Evolutionary conservation across 148 eudicot species (phyloP).

Genomic region (Silene conica): DNA sequence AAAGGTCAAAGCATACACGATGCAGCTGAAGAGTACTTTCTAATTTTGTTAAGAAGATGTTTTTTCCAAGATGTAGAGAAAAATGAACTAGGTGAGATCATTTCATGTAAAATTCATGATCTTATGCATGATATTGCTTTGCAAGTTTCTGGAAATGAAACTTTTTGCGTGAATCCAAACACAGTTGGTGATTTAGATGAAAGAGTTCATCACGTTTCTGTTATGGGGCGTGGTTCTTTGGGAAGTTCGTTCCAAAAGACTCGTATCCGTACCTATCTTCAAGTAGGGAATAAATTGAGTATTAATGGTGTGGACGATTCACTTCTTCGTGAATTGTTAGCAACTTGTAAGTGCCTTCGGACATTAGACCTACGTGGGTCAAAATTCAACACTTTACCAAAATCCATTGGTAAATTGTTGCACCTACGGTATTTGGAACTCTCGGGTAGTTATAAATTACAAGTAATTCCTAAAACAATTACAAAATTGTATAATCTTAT

Average conservation of each 20-base stretch:
- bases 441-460: too few relatives aligned
- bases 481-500: too few relatives aligned
- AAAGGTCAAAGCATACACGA: not conserved
- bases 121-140: not conserved
- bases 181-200: not conserved
- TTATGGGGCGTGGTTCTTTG: too few relatives aligned
- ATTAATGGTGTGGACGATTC: too few relatives aligned
- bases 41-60: not conserved
- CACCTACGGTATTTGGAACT: too few relatives aligned
- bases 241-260: not conserved
- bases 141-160: not conserved
- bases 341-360: not conserved
- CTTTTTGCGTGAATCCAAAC: not conserved
- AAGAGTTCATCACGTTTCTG: not conserved
- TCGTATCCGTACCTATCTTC: constrained; percentile 16
- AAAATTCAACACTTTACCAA: not conserved
- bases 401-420: too few relatives aligned
- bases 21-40: not conserved
- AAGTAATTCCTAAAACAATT: too few relatives aligned
- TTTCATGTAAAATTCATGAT: not conserved
- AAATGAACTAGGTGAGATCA: not conserved
- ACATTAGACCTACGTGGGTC: not conserved
- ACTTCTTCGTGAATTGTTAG: not conserved
- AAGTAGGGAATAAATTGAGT: not conserved
- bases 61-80: constrained; percentile 1